Base-by-base conservation (phyloP, 768 basidiomycete genomes). In the Mycena vulgaris region DNA sequence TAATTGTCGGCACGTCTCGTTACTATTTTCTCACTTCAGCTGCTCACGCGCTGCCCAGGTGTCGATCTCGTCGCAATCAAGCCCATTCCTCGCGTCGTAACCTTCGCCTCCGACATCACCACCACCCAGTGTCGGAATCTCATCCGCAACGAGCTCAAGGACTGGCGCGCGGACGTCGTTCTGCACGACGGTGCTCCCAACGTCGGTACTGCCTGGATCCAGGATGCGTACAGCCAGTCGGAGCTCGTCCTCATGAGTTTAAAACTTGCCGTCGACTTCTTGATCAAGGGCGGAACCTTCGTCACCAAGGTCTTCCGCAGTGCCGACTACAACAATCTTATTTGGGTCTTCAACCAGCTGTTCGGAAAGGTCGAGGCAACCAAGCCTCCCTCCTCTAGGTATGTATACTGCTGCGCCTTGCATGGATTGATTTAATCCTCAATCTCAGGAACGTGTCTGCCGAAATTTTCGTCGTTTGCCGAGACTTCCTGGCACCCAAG, bases 151-250 rank as follows among this genome's bases (percentile, higher is more conserved):
- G 95, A 98, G 80, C 83, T 99, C 71, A 98, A 99, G 80, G 96
- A 98, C 79, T 99, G 98, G 98, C 97, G 96, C 83, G 98, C 98
- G 23, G 98, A 99, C 78, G 90, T 99, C 61, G 96, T 99, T 17
- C 89, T 99, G 66, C 98, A 99, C 79, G 98, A 99, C 81, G 98
- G 98, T 84, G 98, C 98, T 45, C 98, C 98, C 27, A 99, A 99
- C 80, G 98, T 99, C 80, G 98, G 98, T 85, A 95, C 95, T 14
- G 98, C 98, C 16, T 99, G 98, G 98, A 90, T 98, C 73, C 98
- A 99, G 80, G 98, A 99, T 82, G 98, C 98, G 0, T 99, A 96
- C 84, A 90, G 90, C 70, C 98, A 99, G 78, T 95, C 95, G 33
- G 98, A 99, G 80, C 91, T 99, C 68, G 98, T 98, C 60, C 87